Evolutionary conservation across 306 rosid species (phyloP).

Genomic region (Begonia peltatifolia): DNA sequence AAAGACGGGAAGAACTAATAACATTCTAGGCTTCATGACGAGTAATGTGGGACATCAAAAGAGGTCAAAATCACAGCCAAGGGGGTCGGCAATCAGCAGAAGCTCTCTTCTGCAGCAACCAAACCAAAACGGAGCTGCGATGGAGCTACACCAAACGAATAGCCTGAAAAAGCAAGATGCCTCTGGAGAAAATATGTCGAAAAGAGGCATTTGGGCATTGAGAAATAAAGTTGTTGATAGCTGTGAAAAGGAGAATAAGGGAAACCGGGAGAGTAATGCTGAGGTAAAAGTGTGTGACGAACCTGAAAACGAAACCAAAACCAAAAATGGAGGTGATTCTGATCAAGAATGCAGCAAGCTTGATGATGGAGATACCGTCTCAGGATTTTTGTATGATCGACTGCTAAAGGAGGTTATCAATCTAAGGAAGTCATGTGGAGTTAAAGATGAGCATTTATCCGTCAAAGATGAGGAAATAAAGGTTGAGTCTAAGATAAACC

Average conservation of each 20-base stretch:
- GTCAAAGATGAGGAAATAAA: slow-evolving; percentile 75
- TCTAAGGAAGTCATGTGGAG: slow-evolving; percentile 51
- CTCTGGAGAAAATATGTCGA: slow-evolving; percentile 39
- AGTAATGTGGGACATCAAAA: slow-evolving; percentile 46
- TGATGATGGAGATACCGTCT: slow-evolving; percentile 43
- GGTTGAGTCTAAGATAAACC: slow-evolving; percentile 20
- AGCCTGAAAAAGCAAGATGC: slow-evolving; percentile 25
- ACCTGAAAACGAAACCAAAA: slow-evolving; percentile 13
- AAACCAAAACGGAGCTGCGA: slow-evolving; percentile 20
- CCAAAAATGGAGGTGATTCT: slow-evolving; percentile 14
- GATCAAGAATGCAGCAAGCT: slow-evolving; percentile 16
- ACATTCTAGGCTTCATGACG: slow-evolving; percentile 53
- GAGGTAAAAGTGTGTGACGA: slow-evolving; percentile 15
- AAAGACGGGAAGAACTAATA: slow-evolving; percentile 36
- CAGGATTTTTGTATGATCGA: slow-evolving; percentile 79
- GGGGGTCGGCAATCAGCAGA: slow-evolving; percentile 28
- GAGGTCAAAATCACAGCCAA: slow-evolving; percentile 70
- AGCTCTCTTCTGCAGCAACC: slow-evolving; percentile 23
- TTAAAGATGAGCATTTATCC: slow-evolving; percentile 34
- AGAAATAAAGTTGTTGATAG: slow-evolving; percentile 53
- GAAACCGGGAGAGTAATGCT: slow-evolving; percentile 11
- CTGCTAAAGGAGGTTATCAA: slow-evolving; percentile 77
- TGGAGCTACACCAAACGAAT: slow-evolving; percentile 19
- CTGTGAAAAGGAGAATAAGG: slow-evolving; percentile 40
- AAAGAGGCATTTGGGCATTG: slow-evolving; percentile 60